Evolutionary conservation across 305 asterid genomes (phyloP), one percentile per base, ranked within the genome.

Genomic region (Fraxinus nigra): DNA sequence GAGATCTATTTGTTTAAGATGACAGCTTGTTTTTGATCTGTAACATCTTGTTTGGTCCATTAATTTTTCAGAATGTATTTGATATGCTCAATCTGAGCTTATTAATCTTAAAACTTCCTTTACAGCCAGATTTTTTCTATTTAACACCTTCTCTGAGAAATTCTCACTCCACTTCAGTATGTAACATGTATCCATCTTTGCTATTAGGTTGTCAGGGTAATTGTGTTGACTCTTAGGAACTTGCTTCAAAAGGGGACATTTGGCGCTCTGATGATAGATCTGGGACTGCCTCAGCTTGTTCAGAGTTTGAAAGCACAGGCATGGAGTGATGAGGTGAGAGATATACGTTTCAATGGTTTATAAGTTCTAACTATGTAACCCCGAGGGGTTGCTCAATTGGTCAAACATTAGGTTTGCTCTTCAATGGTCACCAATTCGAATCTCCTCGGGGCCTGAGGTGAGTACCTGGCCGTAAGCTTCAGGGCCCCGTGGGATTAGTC

Each of bases 291-390:
- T 40, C 98, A 93, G 84, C 82, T 92, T 81, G 95, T 95, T 87
- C 98, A 91, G 89, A 95, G 87, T 79, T 82, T 93, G 89, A 95
- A 93, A 91, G 97, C 92, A 34, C 98, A 93, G 84, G 98, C 99
- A 79, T 95, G 99, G 99, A 93, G 97, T 83, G 97, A 95, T 26
- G 98, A 92, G 99, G 98, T 93, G 83, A 79, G 91, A 33, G 40
- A 7, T 82, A 75, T 76, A 7, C 65, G 73, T 63, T 77, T 43
- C 16, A 51, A 59, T 35, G 51, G 56, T 76, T 40, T 40, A 40
- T 40, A 40, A 40, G 48, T 24, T 43, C 35, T 10, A 73, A 74
- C 48, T 54, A 59, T 81, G 51, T 54, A 40, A 81, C 30, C 30
- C 30, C 1, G 30, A 28, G 30, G 30, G 30, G 30, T 28, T 28